These are phyloP conservation scores for Ceratocystiopsis minuta DNA, from an alignment of 2,329 filamentous ascomycete genomes.

Conservation along the genomic window DNA sequence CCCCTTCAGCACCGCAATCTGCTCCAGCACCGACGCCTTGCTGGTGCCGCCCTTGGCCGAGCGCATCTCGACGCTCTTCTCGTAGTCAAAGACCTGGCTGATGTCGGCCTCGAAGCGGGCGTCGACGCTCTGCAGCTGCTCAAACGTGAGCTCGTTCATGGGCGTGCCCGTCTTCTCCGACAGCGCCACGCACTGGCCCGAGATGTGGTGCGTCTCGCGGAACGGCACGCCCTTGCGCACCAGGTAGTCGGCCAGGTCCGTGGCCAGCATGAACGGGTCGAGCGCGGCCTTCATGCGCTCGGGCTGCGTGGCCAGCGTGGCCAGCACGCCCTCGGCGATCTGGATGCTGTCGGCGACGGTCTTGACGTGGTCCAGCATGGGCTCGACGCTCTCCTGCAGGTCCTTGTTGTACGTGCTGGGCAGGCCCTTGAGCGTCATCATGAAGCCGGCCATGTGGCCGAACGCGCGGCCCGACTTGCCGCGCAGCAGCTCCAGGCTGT, in stretches of 20 bases:
- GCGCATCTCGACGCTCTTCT: constrained; percentile 65
- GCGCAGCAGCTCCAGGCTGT: constrained; percentile 52
- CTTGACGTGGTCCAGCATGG: constrained; percentile 71
- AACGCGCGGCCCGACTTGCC: constrained; percentile 62
- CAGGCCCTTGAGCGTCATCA: constrained; percentile 53
- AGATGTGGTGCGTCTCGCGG: constrained; percentile 69
- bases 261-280: constrained; percentile 69
- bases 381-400: constrained; percentile 72
- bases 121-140: constrained; percentile 52
- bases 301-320: constrained; percentile 49
- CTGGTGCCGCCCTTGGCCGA: constrained; percentile 64
- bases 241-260: constrained; percentile 49
- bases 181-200: constrained; percentile 54
- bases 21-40: constrained; percentile 23
- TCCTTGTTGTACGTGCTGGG: constrained; percentile 83
- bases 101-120: constrained; percentile 55
- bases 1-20: constrained; percentile 10
- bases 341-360: constrained; percentile 64
- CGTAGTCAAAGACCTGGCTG: constrained; percentile 56
- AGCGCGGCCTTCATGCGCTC: constrained; percentile 66
- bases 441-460: constrained; percentile 64
- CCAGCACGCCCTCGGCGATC: constrained; percentile 66
- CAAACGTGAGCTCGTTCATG: constrained; percentile 53
- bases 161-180: constrained; percentile 47
- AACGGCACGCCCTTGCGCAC: constrained; percentile 59